These are phyloP conservation scores for Tricholoma saponaceum DNA, from an alignment of 768 basidiomycete species.

Conservation along the genomic window DNA sequence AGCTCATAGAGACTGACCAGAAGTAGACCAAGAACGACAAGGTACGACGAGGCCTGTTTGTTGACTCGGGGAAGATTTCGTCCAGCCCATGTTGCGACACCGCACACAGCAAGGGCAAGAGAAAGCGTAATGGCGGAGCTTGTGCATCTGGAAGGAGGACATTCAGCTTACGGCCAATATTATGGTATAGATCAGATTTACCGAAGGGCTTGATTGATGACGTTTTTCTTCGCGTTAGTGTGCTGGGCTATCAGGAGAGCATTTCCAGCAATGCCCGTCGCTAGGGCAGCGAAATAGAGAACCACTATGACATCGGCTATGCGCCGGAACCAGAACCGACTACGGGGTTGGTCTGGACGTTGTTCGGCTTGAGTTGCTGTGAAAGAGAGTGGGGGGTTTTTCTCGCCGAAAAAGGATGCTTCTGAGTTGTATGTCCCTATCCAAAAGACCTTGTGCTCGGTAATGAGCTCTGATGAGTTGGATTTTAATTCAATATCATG, in stretches of 20 bases:
- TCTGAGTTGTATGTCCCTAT: neutral
- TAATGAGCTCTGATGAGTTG: neutral
- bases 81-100: constrained; percentile 18
- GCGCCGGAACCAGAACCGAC: constrained; percentile 26
- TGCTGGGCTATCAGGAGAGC: constrained; percentile 10
- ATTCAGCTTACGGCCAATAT: neutral
- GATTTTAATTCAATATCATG: neutral
- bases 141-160: constrained; percentile 17
- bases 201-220: constrained; percentile 16
- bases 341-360: constrained; percentile 20
- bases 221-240: constrained; percentile 12
- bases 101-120: constrained; percentile 16
- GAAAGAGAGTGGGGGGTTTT: neutral
- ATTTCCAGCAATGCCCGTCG: constrained; percentile 23
- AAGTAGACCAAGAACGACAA: constrained; percentile 16
- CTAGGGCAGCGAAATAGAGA: constrained; percentile 17
- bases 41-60: constrained; percentile 14
- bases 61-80: constrained; percentile 18
- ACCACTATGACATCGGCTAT: constrained; percentile 17
- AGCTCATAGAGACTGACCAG: constrained; percentile 14
- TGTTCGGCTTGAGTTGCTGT: neutral
- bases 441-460: neutral
- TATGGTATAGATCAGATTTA: neutral
- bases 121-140: constrained; percentile 23
- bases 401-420: neutral